phyloP scores from a whole-genome alignment of 495 filamentous ascomycete genomes.

The Aspergillus homomorphus region DNA sequence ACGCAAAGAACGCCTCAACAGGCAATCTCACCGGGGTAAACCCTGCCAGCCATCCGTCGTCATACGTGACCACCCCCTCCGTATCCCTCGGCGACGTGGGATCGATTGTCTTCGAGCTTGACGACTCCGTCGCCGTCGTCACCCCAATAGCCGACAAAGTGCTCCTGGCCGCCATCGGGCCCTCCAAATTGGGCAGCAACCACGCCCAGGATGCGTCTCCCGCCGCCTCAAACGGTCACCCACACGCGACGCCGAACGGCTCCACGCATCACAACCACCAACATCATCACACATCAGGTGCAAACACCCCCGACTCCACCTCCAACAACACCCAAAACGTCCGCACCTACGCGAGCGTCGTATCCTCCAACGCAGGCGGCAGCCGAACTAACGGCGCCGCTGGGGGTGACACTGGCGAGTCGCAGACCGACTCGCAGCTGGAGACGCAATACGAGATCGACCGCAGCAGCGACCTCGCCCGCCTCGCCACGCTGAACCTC shows the following conservation, averaged over 20 bases:
- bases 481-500: conserved; percentile 42
- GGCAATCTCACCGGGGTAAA: conserved; percentile 49
- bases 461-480: conserved; percentile 39
- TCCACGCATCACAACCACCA: not conserved
- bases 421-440: conserved; percentile 27
- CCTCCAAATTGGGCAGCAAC: conserved; percentile 27
- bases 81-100: conserved; percentile 49
- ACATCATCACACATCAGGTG: not conserved
- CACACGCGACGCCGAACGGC: conserved; percentile 13
- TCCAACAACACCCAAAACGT: not conserved
- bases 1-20: conserved; percentile 44
- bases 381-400: conserved; percentile 12
- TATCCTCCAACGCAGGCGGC: conserved; percentile 13
- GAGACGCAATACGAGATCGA: conserved; percentile 44
- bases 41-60: conserved; percentile 46
- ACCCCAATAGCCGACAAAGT: conserved; percentile 47
- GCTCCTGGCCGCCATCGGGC: conserved; percentile 43
- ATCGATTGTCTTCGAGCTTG: conserved; percentile 49
- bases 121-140: conserved; percentile 45
- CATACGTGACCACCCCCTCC: conserved; percentile 47
- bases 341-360: conserved; percentile 13
- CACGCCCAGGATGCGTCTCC: conserved; percentile 8
- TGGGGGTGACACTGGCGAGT: not conserved
- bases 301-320: conserved; percentile 1
- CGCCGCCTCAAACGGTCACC: conserved; percentile 7